Evolutionary conservation across 2,329 filamentous ascomycete species (phyloP).

Genomic region (Fusarium sp.): DNA sequence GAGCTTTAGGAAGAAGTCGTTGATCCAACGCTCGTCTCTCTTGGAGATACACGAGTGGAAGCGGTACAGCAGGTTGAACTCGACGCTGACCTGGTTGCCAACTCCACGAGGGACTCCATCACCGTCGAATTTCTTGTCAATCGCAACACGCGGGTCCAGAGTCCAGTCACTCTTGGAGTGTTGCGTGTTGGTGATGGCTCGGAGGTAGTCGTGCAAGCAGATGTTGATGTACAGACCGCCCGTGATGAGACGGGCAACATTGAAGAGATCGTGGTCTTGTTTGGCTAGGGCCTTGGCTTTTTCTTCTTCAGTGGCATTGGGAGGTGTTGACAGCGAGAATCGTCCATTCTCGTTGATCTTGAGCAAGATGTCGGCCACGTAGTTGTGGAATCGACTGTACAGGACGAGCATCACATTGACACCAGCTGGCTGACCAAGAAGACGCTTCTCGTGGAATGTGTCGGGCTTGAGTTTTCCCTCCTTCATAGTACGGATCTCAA

Average conservation of each 20-base stretch:
- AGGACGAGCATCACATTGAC: slow-evolving; percentile 75
- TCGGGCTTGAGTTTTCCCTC: slow-evolving; percentile 78
- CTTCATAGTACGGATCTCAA: slow-evolving; percentile 69
- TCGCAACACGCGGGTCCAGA: slow-evolving; percentile 70
- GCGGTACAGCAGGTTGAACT: slow-evolving; percentile 75
- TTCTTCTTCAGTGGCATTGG: slow-evolving; percentile 38
- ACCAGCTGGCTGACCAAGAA: slow-evolving; percentile 74
- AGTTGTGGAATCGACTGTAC: slow-evolving; percentile 78
- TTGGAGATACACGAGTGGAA: slow-evolving; percentile 72
- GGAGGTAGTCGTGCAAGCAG: slow-evolving; percentile 67
- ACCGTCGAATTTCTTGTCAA: slow-evolving; percentile 56
- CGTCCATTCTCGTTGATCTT: slow-evolving; percentile 74
- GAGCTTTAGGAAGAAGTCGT: slow-evolving; percentile 58
- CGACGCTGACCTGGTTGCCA: slow-evolving; percentile 74
- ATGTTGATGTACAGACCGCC: slow-evolving; percentile 68
- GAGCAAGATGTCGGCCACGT: slow-evolving; percentile 70
- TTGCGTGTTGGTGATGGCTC: slow-evolving; percentile 70
- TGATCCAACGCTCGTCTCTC: slow-evolving; percentile 71
- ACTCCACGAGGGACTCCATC: slow-evolving; percentile 64
- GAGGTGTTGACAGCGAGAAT: slow-evolving; percentile 53
- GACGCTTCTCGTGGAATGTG: slow-evolving; percentile 72
- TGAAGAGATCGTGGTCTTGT: slow-evolving; percentile 65
- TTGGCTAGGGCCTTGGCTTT: slow-evolving; percentile 53
- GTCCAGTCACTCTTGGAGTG: slow-evolving; percentile 69
- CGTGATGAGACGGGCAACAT: slow-evolving; percentile 58